A percentile compares a stretch with the other conserved stretches of the same genome.
Evolutionary conservation across 257 asterid genomes (phyloP).

Genomic region (Coffea canephora): DNA sequence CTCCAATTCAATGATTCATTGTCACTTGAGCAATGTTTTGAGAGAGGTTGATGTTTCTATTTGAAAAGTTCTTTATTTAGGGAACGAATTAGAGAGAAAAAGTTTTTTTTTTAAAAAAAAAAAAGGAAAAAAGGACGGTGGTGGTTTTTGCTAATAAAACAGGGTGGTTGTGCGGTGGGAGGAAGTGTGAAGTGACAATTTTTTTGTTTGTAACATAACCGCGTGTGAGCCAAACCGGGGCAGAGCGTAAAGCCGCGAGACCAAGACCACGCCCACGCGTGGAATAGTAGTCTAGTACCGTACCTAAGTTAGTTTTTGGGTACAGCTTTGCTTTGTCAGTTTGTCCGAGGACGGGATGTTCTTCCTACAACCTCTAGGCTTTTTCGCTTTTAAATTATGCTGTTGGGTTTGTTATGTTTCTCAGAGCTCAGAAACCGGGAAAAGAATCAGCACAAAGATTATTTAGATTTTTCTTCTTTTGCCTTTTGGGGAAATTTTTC

Average conservation of each 20-base stretch:
- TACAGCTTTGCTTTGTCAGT: not conserved
- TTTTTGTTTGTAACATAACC: not conserved
- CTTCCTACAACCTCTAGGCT: not conserved
- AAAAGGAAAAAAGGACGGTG: no score
- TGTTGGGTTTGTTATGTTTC: not conserved
- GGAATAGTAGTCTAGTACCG: not conserved
- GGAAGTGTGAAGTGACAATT: not conserved
- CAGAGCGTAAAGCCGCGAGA: not conserved
- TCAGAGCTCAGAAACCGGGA: not conserved
- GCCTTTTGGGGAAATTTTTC: not conserved
- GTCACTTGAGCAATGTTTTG: not conserved
- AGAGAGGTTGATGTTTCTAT: not conserved
- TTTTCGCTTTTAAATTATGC: not conserved
- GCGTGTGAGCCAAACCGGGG: constrained; percentile 1
- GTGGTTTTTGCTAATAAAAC: no score
- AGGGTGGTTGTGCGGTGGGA: not conserved
- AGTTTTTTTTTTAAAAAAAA: no score
- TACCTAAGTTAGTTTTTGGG: not conserved
- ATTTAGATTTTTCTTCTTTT: not conserved
- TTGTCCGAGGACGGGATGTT: not conserved
- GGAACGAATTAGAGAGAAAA: not conserved
- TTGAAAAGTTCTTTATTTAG: not conserved
- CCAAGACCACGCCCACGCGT: constrained; percentile 6
- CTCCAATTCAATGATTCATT: no score
- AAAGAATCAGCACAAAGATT: not conserved